These are phyloP conservation scores for Trichoderma sp. DNA, from an alignment of 2,329 filamentous ascomycete species.

Conservation along the genomic window DNA sequence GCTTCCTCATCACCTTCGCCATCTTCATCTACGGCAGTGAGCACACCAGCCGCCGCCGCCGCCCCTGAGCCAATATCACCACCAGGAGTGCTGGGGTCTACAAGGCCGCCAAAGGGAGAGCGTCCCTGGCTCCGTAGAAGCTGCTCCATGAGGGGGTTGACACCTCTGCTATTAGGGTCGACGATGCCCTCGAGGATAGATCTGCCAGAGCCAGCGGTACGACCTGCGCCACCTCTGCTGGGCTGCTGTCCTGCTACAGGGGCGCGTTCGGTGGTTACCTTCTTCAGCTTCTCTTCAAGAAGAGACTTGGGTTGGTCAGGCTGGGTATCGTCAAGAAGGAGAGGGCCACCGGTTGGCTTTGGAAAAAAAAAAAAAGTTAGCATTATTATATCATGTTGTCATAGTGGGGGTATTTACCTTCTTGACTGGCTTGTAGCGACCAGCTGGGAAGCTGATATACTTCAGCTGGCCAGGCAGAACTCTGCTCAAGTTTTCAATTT, in stretches of 20 bases:
- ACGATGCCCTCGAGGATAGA: conserved; percentile 42
- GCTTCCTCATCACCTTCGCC: conserved; percentile 74
- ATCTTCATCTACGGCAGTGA: conserved; percentile 88
- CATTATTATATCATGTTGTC: neutral
- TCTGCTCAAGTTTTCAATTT: conserved; percentile 94
- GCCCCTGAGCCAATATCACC: conserved; percentile 51
- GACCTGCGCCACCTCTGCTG: conserved; percentile 35
- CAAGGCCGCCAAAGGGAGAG: conserved; percentile 37
- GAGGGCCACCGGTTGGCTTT: conserved; percentile 90
- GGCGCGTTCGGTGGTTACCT: conserved; percentile 65
- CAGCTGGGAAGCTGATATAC: conserved; percentile 89
- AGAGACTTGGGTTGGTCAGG: conserved; percentile 77
- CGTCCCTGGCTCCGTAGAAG: conserved; percentile 46
- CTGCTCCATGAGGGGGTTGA: conserved; percentile 45
- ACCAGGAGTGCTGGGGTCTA: conserved; percentile 40
- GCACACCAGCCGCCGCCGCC: conserved; percentile 73
- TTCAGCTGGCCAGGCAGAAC: conserved; percentile 91
- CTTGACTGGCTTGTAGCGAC: conserved; percentile 88
- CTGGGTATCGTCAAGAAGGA: conserved; percentile 84
- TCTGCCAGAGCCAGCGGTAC: conserved; percentile 39
- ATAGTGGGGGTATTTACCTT: conserved; percentile 60
- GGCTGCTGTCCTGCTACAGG: conserved; percentile 52
- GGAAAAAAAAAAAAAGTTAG: conserved; percentile 30
- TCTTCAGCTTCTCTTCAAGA: conserved; percentile 91
- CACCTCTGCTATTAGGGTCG: conserved; percentile 37